Conservation (phyloP, 192 early-diverging fungal species). For the Gamsiella multidivaricata region DNA sequence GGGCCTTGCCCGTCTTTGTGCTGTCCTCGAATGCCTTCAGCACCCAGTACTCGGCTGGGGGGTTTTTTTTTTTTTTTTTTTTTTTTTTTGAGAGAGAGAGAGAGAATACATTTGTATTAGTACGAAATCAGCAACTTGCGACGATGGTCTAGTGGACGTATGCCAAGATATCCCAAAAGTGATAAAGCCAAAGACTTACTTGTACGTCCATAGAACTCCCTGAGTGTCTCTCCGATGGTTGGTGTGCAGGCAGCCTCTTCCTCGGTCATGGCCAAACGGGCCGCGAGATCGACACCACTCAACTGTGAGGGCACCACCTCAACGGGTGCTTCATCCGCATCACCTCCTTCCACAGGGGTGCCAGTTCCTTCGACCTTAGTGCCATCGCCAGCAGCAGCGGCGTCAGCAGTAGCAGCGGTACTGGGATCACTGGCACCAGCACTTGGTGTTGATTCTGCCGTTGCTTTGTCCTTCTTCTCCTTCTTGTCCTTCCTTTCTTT, state of each 20-base stretch:
- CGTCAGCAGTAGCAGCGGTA: constrained; percentile 5
- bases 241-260: constrained; percentile 55
- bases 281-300: constrained; percentile 50
- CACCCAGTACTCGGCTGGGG: constrained; percentile 60
- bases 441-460: constrained; percentile 41
- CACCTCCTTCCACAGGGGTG: constrained; percentile 1
- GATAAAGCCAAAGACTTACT: constrained; percentile 36
- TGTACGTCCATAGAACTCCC: constrained; percentile 61
- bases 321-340: neutral
- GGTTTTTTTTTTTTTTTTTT: no score
- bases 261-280: constrained; percentile 52
- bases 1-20: constrained; percentile 55
- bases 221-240: constrained; percentile 54
- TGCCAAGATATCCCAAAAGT: no score
- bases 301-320: constrained; percentile 39
- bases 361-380: neutral
- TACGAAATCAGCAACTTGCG: neutral
- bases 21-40: constrained; percentile 55
- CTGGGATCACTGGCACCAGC: constrained; percentile 29
- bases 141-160: no score
- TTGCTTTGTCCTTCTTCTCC: constrained; percentile 48
- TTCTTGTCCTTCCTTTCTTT: constrained; percentile 46
- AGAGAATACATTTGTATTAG: neutral
- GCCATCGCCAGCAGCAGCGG: constrained; percentile 3
- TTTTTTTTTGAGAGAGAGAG: neutral